Conservation (phyloP, 306 rosid species). For the Cucumis hystrix region DNA sequence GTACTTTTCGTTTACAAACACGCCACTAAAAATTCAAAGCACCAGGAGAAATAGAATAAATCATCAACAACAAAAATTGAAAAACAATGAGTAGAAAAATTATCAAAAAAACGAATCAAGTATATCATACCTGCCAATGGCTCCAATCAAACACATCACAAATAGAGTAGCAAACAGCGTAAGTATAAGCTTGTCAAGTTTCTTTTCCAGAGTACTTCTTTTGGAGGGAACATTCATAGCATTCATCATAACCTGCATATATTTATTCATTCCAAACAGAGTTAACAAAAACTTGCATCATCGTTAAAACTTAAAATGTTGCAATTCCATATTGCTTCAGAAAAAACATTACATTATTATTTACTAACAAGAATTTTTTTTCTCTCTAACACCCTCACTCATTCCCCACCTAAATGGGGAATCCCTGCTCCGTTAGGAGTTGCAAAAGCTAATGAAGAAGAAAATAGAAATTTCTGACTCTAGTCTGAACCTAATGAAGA, state of each 20-base stretch:
- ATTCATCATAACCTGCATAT: slow-evolving; percentile 96
- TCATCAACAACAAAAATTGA: background rate
- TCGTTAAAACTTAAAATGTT: too few relatives aligned
- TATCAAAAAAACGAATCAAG: background rate
- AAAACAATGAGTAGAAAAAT: background rate
- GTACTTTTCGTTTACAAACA: slow-evolving; percentile 58
- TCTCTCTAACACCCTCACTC: too few relatives aligned
- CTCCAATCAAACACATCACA: slow-evolving; percentile 72
- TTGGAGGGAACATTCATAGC: slow-evolving; percentile 96
- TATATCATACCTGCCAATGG: slow-evolving; percentile 61
- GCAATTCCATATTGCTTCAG: too few relatives aligned
- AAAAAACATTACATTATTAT: too few relatives aligned
- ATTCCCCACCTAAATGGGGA: too few relatives aligned
- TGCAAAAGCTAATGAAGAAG: background rate
- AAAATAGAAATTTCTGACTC: too few relatives aligned
- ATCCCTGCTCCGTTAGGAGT: too few relatives aligned
- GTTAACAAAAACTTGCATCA: background rate
- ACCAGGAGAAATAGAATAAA: slow-evolving; percentile 3
- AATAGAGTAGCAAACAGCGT: slow-evolving; percentile 65
- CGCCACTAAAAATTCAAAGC: slow-evolving; percentile 42
- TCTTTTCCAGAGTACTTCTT: slow-evolving; percentile 94
- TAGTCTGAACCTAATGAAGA: background rate
- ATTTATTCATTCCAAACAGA: slow-evolving; percentile 14
- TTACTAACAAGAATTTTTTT: too few relatives aligned
- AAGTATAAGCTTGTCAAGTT: slow-evolving; percentile 91